These are phyloP conservation scores for Paramecium pentaurelia DNA, from an alignment of 73 alveolate species.

Conservation along the genomic window DNA sequence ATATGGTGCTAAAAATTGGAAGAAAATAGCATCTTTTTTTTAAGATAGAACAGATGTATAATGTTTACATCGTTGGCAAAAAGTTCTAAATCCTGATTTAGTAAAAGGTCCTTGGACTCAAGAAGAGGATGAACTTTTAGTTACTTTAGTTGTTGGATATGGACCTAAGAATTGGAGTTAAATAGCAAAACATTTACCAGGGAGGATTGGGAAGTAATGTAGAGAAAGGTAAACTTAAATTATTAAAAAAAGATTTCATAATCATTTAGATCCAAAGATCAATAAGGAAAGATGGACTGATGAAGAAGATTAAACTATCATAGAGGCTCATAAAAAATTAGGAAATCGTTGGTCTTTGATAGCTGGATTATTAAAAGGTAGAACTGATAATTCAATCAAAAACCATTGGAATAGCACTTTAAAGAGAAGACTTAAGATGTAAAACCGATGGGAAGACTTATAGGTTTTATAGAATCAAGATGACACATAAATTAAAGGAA, in stretches of 20 bases:
- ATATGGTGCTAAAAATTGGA: constrained; percentile 83
- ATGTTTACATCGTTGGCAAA: constrained; percentile 86
- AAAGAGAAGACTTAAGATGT: constrained; percentile 58
- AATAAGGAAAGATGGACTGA: constrained; percentile 92
- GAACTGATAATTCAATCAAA: constrained; percentile 91
- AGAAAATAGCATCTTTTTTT: constrained; percentile 72
- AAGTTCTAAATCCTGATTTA: constrained; percentile 79
- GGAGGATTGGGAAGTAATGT: constrained; percentile 96
- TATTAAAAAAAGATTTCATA: constrained; percentile 82
- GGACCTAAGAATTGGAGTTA: constrained; percentile 95
- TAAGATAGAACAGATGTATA: constrained; percentile 78
- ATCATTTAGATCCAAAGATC: constrained; percentile 92
- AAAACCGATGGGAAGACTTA: constrained; percentile 51
- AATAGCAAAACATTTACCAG: constrained; percentile 96
- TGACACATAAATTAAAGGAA: constrained; percentile 2
- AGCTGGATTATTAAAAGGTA: constrained; percentile 80
- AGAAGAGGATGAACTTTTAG: constrained; percentile 87
- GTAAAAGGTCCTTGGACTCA: constrained; percentile 96
- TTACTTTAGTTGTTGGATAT: constrained; percentile 79
- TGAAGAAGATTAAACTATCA: constrained; percentile 89
- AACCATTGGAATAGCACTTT: constrained; percentile 91
- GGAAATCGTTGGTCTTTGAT: constrained; percentile 95
- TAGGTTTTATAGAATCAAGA: not conserved
- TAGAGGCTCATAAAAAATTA: constrained; percentile 83
- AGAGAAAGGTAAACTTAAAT: constrained; percentile 71